A percentile compares a stretch with the other conserved stretches of the same genome.
phyloP scores from a whole-genome alignment of 108 stramenopile genomes.

The Stephanodiscus triporus region DNA sequence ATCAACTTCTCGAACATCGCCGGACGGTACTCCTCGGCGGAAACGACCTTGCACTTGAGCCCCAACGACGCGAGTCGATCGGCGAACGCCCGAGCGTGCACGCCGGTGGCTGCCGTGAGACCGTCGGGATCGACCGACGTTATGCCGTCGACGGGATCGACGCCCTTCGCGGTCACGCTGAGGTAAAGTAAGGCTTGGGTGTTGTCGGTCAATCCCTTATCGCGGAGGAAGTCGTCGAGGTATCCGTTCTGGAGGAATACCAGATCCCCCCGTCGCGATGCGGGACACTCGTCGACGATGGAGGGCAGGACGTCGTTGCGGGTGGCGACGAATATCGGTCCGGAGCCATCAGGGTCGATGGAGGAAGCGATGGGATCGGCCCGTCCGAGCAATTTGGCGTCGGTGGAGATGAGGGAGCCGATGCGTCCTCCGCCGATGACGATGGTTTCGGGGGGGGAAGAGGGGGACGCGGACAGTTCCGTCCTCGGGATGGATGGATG shows the following conservation, averaged over 20 bases:
- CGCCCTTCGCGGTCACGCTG: conserved; percentile 83
- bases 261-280: conserved; percentile 76
- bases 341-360: conserved; percentile 58
- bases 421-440: conserved; percentile 82
- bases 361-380: conserved; percentile 53
- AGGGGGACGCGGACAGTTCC: conserved; percentile 8
- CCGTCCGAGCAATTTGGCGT: conserved; percentile 62
- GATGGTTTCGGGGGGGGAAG: conserved; percentile 1
- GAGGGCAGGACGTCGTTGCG: conserved; percentile 91
- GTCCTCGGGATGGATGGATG: conserved; percentile 5
- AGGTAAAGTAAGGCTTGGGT: conserved; percentile 89
- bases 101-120: conserved; percentile 87
- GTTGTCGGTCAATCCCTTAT: conserved; percentile 72
- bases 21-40: conserved; percentile 60
- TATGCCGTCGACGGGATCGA: conserved; percentile 88
- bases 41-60: conserved; percentile 82
- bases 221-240: conserved; percentile 72
- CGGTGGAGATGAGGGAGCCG: conserved; percentile 61
- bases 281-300: conserved; percentile 82
- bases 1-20: conserved; percentile 95
- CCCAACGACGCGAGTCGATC: conserved; percentile 70
- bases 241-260: conserved; percentile 96
- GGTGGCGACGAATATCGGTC: conserved; percentile 88
- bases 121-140: conserved; percentile 91
- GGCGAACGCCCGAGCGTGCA: conserved; percentile 79